phyloP scores from a whole-genome alignment of 441 rosid species.

The Cnidoscolus chayamansa region DNA sequence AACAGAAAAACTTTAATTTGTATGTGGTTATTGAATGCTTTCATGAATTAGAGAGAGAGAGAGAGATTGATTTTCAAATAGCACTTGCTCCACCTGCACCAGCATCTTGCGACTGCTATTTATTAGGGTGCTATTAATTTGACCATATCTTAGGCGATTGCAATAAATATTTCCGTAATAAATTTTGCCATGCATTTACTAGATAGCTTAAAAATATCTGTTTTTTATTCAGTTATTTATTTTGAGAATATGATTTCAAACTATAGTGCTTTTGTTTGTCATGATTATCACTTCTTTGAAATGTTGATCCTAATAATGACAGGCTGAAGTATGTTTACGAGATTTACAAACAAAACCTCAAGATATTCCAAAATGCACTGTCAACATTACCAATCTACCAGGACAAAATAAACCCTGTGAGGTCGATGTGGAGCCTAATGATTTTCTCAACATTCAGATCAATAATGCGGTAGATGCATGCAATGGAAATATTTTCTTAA shows the following conservation, averaged over 20 bases:
- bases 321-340: constrained; percentile 53
- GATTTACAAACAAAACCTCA: constrained; percentile 42
- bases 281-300: constrained; percentile 13
- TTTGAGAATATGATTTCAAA: background rate
- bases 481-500: constrained; percentile 64
- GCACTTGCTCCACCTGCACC: no score
- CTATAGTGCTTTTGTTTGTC: constrained; percentile 5
- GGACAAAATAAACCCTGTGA: constrained; percentile 37
- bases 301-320: constrained; percentile 22
- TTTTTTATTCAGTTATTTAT: background rate
- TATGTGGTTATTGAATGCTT: no score
- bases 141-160: background rate
- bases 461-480: constrained; percentile 37
- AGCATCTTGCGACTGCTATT: background rate
- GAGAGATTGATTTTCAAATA: no score
- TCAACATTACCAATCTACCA: constrained; percentile 24
- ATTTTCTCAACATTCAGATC: constrained; percentile 27
- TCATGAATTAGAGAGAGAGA: no score
- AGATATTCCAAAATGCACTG: constrained; percentile 35
- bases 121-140: background rate
- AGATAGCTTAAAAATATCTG: no score
- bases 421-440: constrained; percentile 26
- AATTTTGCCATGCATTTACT: background rate
- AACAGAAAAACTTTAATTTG: no score
- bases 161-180: background rate